Evolutionary conservation across 805 yeast genomes (phyloP).

Genomic region (Alloascoidea hylecoeti): DNA sequence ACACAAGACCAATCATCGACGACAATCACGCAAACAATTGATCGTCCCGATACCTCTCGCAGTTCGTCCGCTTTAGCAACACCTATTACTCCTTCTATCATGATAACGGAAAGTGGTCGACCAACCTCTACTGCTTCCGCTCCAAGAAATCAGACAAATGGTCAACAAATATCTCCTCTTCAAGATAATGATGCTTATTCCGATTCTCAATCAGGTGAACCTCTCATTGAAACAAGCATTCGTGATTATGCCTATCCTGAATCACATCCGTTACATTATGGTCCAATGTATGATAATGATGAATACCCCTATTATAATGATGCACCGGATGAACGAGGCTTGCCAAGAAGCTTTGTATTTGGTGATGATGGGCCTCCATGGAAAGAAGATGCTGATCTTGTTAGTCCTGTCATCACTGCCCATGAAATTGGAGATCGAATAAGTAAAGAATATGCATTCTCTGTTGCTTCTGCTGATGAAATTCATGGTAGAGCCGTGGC

Average conservation of each 20-base stretch:
- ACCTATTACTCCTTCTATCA: too few relatives aligned
- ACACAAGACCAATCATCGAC: too few relatives aligned
- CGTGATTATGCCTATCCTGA: slow-evolving; percentile 75
- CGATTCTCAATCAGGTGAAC: too few relatives aligned
- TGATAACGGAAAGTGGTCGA: too few relatives aligned
- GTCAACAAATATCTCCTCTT: too few relatives aligned
- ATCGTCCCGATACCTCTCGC: too few relatives aligned
- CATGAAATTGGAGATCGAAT: slow-evolving; percentile 11
- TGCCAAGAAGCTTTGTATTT: slow-evolving; percentile 15
- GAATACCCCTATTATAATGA: slow-evolving; percentile 6
- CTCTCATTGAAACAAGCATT: slow-evolving; percentile 34
- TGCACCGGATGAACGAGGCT: slow-evolving; percentile 14
- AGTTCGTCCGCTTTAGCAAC: too few relatives aligned
- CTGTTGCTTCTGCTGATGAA: slow-evolving; percentile 20
- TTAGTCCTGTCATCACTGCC: slow-evolving; percentile 12
- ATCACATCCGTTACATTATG: slow-evolving; percentile 58
- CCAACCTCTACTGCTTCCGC: too few relatives aligned
- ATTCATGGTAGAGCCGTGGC: slow-evolving; percentile 67
- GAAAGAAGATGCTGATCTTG: slow-evolving; percentile 18
- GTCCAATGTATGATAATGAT: slow-evolving; percentile 20
- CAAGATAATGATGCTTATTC: too few relatives aligned
- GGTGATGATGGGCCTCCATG: slow-evolving; percentile 19
- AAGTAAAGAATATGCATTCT: slow-evolving; percentile 11
- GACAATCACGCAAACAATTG: too few relatives aligned
- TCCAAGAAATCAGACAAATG: too few relatives aligned